phyloP scores from a whole-genome alignment of 352 stramenopile genomes.

The Phytophthora citrophthora region DNA sequence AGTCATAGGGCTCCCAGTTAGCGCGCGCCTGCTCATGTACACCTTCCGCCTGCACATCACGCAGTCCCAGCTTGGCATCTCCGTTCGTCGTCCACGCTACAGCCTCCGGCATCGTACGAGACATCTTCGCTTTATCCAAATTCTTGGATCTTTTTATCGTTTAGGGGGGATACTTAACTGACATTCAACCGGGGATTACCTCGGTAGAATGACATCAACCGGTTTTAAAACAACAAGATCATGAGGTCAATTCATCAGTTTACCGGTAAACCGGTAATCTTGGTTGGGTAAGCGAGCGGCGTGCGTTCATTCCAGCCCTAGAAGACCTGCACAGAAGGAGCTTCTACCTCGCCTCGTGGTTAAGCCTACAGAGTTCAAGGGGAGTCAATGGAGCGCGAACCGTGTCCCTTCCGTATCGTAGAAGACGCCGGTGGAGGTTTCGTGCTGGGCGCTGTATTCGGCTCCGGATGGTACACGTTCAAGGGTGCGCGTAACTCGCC shows the following conservation, averaged over 20 bases:
- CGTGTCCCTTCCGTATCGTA: slow-evolving; percentile 98
- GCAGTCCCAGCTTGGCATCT: slow-evolving; percentile 50
- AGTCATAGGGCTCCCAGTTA: slow-evolving; percentile 86
- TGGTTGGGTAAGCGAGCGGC: neutral
- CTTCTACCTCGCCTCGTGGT: neutral
- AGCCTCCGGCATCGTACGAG: slow-evolving; percentile 50
- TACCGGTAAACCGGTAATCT: slow-evolving; percentile 9
- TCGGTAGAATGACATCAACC: neutral
- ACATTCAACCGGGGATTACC: slow-evolving; percentile 2
- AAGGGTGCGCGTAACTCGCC: slow-evolving; percentile 96
- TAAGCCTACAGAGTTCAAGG: too few species aligned
- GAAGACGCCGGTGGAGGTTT: slow-evolving; percentile 98
- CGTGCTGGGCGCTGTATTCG: slow-evolving; percentile 95
- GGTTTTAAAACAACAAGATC: too few species aligned
- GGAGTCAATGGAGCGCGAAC: slow-evolving; percentile 88
- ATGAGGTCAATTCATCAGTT: too few species aligned
- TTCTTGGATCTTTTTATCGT: slow-evolving; percentile 13
- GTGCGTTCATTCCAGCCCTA: neutral
- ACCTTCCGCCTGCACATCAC: slow-evolving; percentile 29
- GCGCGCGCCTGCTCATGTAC: slow-evolving; percentile 56
- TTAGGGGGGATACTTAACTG: slow-evolving; percentile 1
- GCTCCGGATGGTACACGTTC: slow-evolving; percentile 96
- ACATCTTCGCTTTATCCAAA: slow-evolving; percentile 13
- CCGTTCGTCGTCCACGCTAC: slow-evolving; percentile 75
- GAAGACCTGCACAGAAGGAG: slow-evolving; percentile 1